These are phyloP conservation scores for Alternaria panax DNA, from an alignment of 2,329 filamentous ascomycete species.

Conservation along the genomic window DNA sequence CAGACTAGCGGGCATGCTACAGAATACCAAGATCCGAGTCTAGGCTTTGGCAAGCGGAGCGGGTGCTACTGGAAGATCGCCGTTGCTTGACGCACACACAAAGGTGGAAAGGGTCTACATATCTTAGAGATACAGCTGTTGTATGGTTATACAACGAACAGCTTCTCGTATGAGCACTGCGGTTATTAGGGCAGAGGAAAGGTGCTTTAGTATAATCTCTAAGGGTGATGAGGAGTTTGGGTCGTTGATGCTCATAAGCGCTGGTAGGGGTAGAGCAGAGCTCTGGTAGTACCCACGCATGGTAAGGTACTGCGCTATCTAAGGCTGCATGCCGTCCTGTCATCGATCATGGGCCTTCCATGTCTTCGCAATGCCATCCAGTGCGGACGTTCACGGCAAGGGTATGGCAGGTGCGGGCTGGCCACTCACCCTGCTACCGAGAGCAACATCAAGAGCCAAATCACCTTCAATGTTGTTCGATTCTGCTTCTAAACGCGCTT, in stretches of 20 bases:
- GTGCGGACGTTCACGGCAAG: slow-evolving; percentile 14
- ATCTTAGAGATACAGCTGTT: slow-evolving; percentile 24
- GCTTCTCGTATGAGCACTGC: slow-evolving; percentile 21
- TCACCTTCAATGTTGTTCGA: too few species aligned
- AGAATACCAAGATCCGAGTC: slow-evolving; percentile 24
- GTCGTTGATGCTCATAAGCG: too few species aligned
- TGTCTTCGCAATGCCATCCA: slow-evolving; percentile 15
- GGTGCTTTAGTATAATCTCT: slow-evolving; percentile 18
- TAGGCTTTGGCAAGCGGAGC: slow-evolving; percentile 23
- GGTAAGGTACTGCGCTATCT: slow-evolving; percentile 15
- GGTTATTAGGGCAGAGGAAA: slow-evolving; percentile 19
- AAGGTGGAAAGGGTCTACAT: slow-evolving; percentile 25
- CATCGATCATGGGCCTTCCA: slow-evolving; percentile 13
- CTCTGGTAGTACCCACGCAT: slow-evolving; percentile 17
- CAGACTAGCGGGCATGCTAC: slow-evolving; percentile 18
- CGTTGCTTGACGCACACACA: slow-evolving; percentile 17
- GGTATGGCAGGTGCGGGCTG: slow-evolving; percentile 4
- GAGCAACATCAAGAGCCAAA: too few species aligned
- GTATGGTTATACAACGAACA: slow-evolving; percentile 20
- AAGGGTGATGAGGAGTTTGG: background rate
- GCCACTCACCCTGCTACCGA: slow-evolving; percentile 2
- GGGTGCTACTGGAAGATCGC: slow-evolving; percentile 12
- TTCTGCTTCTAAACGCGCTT: too few species aligned
- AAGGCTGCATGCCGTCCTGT: slow-evolving; percentile 19
- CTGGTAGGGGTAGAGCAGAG: background rate